Base-by-base conservation (phyloP, 2,329 filamentous ascomycete species). In the Aspergillus versicolor region DNA sequence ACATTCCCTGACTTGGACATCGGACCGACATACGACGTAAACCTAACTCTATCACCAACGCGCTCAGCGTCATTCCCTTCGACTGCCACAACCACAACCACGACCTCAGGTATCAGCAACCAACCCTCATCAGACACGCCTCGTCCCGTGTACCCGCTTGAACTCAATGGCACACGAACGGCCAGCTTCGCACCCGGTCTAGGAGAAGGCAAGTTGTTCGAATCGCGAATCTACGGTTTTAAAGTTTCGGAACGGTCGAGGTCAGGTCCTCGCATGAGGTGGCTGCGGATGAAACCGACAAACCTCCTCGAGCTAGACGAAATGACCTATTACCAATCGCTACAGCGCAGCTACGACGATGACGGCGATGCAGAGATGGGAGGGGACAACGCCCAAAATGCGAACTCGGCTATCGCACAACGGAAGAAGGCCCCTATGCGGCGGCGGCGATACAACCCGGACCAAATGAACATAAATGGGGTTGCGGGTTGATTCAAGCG, bases 1-100 rank as follows among this genome's bases (percentile, higher is more conserved):
- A 99, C 93, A 40, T 99, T 97, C 75, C 93, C 94, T 37, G 94
- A 99, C 71, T 89, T 97, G 70, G 92, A 97, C 66, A 86, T 97
- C 58, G 81, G 81, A 47, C 88, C 87, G 32, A 88, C 89, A 68
- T 86, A 86, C 65, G 87, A 87, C 44, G 67, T 57, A 40, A 58
- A 70, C 4, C 56, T 74, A 13, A 51, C 49, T 55, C 55, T 71
- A 48, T 67, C 69, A 40, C 61, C 63, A 27, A 56, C 67, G 22
- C 68, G 70, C 21, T 66, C 72, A 42, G 69, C 68, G 21, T 70
- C 70, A 24, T 54, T 71, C 38, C 68, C 61, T 40, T 70, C 70
- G 15, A 65, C 67, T 57, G 57, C 37, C 42, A 46, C 48, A 17
- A 44, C 54, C 4, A 57, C 54, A 17, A 48, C 54, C 2, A 43